Evolutionary conservation across 176 grass and related monocot species (phyloP), one percentile per base, ranked within the genome.

Genomic region (Aegilops bicornis): DNA sequence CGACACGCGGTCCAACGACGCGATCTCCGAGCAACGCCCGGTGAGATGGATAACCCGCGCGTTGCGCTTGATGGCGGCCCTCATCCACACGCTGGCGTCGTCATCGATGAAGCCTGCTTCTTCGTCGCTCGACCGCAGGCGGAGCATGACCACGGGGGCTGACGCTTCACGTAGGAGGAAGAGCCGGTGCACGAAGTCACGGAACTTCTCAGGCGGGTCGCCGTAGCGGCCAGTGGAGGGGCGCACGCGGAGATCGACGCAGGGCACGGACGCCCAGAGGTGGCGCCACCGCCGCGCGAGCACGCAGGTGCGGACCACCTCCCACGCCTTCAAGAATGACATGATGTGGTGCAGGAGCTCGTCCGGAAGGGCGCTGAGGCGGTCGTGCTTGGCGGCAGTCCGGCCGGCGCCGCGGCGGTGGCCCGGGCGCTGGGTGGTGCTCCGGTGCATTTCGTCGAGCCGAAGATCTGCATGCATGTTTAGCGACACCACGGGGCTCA

Each of bases 261-360:
- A 88, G 47, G 73, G 52, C 50, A 23, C 64, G 22, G 86, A 82
- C 4, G 32, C 86, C 86, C 79, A 88, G 47, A 82, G 62, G 72
- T 60, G 60, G 45, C 86, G 86, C 86, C 86, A 88, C 22, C 79
- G 86, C 8, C 32, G 86, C 24, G 86, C 8, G 7, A 87, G 86
- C 61, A 87, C 79, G 71, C 79, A 77, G 60, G 79, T 87, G 70
- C 79, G 79, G 79, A 82, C 86, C 86, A 60, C 86, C 70, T 87
- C 86, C 86, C 79, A 87, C 4, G 81, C 68, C 66, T 62, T 73
- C 2, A 73, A 8, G 68, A 24, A 89, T 8, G 87, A 89, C 67
- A 85, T 23, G 67, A 89, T 11, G 82, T 64, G 81, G 75, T 89
- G 81, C 14, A 88, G 74, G 6, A 88, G 64, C 10, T 5, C 64